Conservation (phyloP, 106 monocot genomes). For the Dactylorhiza incarnata region DNA sequence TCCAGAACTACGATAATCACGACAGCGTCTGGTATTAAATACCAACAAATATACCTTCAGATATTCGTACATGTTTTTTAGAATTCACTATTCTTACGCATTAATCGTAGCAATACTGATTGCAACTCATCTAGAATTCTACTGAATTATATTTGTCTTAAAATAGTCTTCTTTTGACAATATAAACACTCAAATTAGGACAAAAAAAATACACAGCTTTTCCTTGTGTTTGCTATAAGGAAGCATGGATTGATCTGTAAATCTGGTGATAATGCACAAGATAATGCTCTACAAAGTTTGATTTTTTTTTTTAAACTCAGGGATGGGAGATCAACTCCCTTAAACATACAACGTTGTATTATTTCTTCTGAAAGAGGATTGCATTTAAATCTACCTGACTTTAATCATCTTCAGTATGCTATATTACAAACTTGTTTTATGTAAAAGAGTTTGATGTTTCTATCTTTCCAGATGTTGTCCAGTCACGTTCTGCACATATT, state of each 20-base stretch:
- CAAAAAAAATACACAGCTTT: background rate
- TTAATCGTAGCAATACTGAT: background rate
- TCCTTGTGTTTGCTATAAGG: background rate
- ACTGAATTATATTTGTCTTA: background rate
- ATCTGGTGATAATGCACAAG: background rate
- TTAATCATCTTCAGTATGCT: background rate
- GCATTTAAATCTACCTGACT: background rate
- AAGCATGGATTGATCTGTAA: background rate
- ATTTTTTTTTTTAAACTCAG: background rate
- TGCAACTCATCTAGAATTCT: background rate
- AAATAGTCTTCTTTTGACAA: background rate
- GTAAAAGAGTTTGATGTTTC: background rate
- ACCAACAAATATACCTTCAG: too few relatives aligned
- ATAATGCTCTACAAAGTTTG: background rate
- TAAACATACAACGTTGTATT: background rate
- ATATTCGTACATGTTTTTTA: background rate
- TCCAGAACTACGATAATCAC: too few relatives aligned
- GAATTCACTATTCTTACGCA: background rate
- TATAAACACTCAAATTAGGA: background rate
- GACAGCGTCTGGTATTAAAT: too few relatives aligned
- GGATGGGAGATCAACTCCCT: background rate
- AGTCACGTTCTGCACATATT: slow-evolving; percentile 61
- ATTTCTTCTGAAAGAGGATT: background rate
- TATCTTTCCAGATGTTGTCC: slow-evolving; percentile 43
- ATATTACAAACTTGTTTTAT: background rate